Conservation (phyloP, 768 basidiomycete species). For the Termitomyces sp. region DNA sequence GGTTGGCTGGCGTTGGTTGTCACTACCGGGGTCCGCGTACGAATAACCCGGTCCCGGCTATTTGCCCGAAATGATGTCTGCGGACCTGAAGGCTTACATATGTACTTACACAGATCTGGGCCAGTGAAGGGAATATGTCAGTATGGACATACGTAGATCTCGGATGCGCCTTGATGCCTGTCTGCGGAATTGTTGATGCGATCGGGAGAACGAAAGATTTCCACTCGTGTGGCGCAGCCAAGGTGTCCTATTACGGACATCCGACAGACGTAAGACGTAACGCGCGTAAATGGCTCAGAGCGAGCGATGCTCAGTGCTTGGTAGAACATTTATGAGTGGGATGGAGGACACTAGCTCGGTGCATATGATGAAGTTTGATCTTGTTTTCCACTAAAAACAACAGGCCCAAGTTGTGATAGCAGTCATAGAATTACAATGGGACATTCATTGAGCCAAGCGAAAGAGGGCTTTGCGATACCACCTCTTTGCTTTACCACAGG, state of each 20-base stretch:
- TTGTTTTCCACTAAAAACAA: not conserved
- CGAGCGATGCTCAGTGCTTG: not conserved
- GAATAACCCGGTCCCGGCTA: not conserved
- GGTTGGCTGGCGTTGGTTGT: not conserved
- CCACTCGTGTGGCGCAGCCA: not conserved
- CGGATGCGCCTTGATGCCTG: too few relatives aligned
- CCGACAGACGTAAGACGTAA: not conserved
- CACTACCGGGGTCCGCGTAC: not conserved
- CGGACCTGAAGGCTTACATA: too few relatives aligned
- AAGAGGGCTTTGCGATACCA: not conserved
- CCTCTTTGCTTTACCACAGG: not conserved
- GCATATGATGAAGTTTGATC: not conserved
- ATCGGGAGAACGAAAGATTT: not conserved
- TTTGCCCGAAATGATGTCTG: too few relatives aligned
- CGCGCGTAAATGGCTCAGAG: too few relatives aligned
- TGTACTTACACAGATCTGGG: too few relatives aligned
- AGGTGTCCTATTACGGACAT: not conserved
- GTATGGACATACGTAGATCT: too few relatives aligned
- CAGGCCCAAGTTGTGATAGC: not conserved
- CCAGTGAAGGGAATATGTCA: too few relatives aligned
- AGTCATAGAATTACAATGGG: not conserved
- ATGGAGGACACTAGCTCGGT: not conserved
- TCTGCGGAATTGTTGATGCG: not conserved
- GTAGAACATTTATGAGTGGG: too few relatives aligned
- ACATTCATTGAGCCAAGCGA: not conserved